Conservation (phyloP, 2,329 filamentous ascomycete species). For the Xenosphaeropsis pyriputrescens region DNA sequence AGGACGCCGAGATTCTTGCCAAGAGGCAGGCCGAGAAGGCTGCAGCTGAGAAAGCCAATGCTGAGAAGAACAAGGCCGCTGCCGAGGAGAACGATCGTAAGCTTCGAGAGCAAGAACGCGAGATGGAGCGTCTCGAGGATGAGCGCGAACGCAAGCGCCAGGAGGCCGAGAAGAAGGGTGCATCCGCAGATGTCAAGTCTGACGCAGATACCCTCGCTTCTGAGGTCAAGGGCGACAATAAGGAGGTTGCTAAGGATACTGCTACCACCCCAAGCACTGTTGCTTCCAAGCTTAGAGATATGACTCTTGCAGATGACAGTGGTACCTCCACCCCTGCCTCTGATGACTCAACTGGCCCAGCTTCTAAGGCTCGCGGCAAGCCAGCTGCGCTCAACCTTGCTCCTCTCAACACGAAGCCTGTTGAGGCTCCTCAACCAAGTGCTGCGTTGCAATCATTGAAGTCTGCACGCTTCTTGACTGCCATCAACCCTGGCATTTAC, state of each 20-base stretch:
- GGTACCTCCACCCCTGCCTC: slow-evolving; percentile 25
- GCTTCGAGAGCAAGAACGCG: slow-evolving; percentile 57
- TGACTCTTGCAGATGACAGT: slow-evolving; percentile 29
- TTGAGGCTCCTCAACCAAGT: slow-evolving; percentile 86
- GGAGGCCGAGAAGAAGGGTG: slow-evolving; percentile 27
- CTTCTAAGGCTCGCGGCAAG: slow-evolving; percentile 44
- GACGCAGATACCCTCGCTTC: background rate
- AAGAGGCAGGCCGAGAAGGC: slow-evolving; percentile 20
- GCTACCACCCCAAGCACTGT: slow-evolving; percentile 14
- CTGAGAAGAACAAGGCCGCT: slow-evolving; percentile 29
- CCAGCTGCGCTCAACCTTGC: slow-evolving; percentile 80
- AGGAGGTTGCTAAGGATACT: slow-evolving; percentile 8
- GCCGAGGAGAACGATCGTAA: slow-evolving; percentile 46
- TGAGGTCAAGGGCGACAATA: slow-evolving; percentile 7
- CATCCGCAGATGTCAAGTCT: slow-evolving; percentile 7
- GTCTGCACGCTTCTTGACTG: slow-evolving; percentile 74
- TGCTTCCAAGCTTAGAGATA: slow-evolving; percentile 31
- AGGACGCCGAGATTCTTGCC: slow-evolving; percentile 18
- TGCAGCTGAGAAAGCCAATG: slow-evolving; percentile 24
- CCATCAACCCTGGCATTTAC: slow-evolving; percentile 68
- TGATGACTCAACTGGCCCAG: slow-evolving; percentile 28
- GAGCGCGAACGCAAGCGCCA: slow-evolving; percentile 45
- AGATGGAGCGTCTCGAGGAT: slow-evolving; percentile 61
- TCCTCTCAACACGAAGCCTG: slow-evolving; percentile 63
- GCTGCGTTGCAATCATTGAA: slow-evolving; percentile 88